A percentile compares a stretch with the other conserved stretches of the same genome.
phyloP scores from a whole-genome alignment of 75 land plant species.

The Picea glauca region DNA sequence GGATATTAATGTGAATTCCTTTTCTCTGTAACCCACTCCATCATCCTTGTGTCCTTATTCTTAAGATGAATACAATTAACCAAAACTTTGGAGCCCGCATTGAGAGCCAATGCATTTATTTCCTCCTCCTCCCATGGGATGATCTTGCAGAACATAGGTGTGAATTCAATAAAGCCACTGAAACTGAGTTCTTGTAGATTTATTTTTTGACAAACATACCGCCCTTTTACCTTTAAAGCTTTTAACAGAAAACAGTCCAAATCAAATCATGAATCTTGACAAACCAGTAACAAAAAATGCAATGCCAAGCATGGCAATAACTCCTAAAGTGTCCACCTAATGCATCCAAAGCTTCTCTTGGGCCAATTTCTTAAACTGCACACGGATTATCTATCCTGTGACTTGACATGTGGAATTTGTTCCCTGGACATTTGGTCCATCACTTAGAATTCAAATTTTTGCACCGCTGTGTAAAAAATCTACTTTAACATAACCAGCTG shows the following conservation, averaged over 20 bases:
- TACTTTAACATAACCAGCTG: no score
- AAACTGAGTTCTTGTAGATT: neutral
- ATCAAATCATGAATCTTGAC: neutral
- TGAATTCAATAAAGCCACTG: neutral
- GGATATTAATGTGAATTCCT: no score
- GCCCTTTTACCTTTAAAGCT: neutral
- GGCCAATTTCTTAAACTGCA: neutral
- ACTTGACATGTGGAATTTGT: neutral
- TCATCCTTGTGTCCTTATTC: neutral
- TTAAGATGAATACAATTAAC: neutral
- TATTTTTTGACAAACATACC: neutral
- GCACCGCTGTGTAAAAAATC: no score
- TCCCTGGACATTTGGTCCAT: no score
- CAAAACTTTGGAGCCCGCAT: neutral
- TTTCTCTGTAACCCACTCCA: no score
- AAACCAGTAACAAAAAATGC: neutral
- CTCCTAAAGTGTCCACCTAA: no score
- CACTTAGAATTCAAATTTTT: no score
- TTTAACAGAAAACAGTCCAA: neutral
- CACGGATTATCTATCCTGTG: neutral
- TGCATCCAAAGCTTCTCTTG: neutral
- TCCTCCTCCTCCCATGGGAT: neutral
- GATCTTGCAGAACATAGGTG: neutral
- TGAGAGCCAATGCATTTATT: neutral
- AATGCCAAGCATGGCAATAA: neutral